phyloP scores from a whole-genome alignment of 1,284 basidiomycete genomes.

The Neonothopanus nambi region DNA sequence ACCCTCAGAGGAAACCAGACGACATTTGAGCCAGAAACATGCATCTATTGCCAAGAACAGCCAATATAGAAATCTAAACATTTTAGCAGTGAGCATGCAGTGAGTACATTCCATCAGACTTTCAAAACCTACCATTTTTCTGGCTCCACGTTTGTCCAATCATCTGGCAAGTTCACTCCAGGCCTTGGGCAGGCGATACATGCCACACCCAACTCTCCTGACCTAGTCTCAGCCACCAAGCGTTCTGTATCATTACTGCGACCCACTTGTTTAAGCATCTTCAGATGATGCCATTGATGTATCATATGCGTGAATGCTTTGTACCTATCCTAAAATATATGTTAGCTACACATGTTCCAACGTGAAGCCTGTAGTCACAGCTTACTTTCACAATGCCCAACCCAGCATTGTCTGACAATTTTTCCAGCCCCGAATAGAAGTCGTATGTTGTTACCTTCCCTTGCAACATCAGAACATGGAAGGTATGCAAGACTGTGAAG shows the following conservation, averaged over 20 bases:
- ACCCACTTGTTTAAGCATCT: slow-evolving; percentile 28
- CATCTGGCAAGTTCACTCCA: slow-evolving; percentile 18
- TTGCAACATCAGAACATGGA: slow-evolving; percentile 3
- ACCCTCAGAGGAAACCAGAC: not conserved
- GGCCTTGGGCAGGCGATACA: no score
- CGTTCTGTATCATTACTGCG: slow-evolving; percentile 17
- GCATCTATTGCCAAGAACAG: slow-evolving; percentile 1
- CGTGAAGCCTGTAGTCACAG: no score
- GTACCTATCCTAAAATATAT: no score
- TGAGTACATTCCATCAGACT: not conserved
- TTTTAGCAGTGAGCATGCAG: no score
- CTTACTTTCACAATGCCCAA: not conserved
- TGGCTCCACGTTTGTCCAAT: slow-evolving; percentile 13
- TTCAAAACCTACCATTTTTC: not conserved
- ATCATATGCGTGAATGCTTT: slow-evolving; percentile 19
- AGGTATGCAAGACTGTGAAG: not conserved
- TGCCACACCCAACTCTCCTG: no score
- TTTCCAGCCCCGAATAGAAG: slow-evolving; percentile 12
- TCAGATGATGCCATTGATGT: slow-evolving; percentile 24
- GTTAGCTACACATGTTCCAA: no score
- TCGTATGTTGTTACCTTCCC: slow-evolving; percentile 6
- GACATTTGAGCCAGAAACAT: slow-evolving; percentile 3
- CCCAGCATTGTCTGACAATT: slow-evolving; percentile 10
- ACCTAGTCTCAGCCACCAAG: no score
- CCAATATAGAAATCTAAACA: not conserved